Evolutionary conservation across 352 stramenopile species (phyloP), one percentile per base, ranked within the genome.

Genomic region (Phytophthora fragariae): DNA sequence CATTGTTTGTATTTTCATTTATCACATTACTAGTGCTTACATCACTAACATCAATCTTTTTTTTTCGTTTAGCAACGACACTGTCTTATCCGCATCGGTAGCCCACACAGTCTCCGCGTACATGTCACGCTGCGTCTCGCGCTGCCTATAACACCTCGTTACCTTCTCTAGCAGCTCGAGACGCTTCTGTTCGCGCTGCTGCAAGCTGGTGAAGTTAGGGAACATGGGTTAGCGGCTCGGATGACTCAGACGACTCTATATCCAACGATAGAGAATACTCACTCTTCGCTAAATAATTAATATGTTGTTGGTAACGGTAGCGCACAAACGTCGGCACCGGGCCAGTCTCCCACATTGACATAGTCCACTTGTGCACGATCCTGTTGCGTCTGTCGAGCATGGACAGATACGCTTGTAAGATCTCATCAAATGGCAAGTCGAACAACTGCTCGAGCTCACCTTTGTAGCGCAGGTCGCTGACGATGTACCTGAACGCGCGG

Each of bases 281-380:
- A 7, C n/a, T 24, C 44, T 52, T 15, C 15, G n/a, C 44, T 24
- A 52, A 52, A 52, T 27, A 52, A 52, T 52, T 52, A 52, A 24
- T 24, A 52, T 52, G 5, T 24, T 52, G 44, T 52, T 52, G 44
- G 44, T 52, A 52, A n/a, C 44, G 44, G n/a, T 24, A 24, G 44
- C 44, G 44, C 44, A 52, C 44, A 15, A 52, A 52, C 12, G n/a
- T 15, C 12, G 44, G 44, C 15, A 52, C 44, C 19, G 44, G 44
- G n/a, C 44, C 44, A 7, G 12, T 11, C n/a, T 52, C 27, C 58
- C 58, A 65, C 11, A 15, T 2, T 7, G 9, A 17, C 46, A 47
- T 55, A 3, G 58, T 65, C 24, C 27, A 65, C 21, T 65, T 65
- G 35, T 65, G 58, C 11, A 65, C 58, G 41, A 65, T 65, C 17